phyloP scores from a whole-genome alignment of 371 early-diverging fungal genomes.

The Lichtheimia corymbifera region DNA sequence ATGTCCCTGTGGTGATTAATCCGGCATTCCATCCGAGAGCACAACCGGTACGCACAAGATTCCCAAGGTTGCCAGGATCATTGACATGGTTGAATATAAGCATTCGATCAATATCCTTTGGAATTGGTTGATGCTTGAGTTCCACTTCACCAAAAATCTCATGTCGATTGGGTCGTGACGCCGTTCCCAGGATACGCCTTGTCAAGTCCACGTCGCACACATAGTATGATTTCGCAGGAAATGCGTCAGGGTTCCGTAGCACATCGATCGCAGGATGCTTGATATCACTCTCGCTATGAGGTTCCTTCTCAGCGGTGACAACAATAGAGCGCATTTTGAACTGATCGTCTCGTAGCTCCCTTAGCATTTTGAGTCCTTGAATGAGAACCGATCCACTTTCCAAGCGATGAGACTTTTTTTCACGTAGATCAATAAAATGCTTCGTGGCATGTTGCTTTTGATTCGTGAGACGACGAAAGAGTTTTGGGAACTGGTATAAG shows the following conservation, averaged over 20 bases:
- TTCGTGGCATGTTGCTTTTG: constrained; percentile 23
- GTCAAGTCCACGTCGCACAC: constrained; percentile 42
- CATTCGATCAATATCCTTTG: constrained; percentile 23
- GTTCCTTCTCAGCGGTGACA: constrained; percentile 37
- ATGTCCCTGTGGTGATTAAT: constrained; percentile 44
- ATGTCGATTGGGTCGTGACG: constrained; percentile 43
- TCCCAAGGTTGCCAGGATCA: constrained; percentile 60
- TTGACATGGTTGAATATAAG: constrained; percentile 56
- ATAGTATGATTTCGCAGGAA: constrained; percentile 39
- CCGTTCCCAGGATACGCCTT: constrained; percentile 49
- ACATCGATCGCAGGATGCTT: constrained; percentile 34
- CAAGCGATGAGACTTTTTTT: constrained; percentile 34
- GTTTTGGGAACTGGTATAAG: constrained; percentile 21
- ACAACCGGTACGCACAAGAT: constrained; percentile 52
- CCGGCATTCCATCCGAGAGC: constrained; percentile 58
- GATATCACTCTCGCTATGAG: constrained; percentile 27
- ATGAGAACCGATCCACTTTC: constrained; percentile 31
- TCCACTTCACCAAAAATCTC: constrained; percentile 50
- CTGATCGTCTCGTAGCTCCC: constrained; percentile 32
- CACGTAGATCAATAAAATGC: constrained; percentile 38
- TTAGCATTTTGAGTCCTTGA: constrained; percentile 39
- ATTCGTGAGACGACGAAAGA: constrained; percentile 27
- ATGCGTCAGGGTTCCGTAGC: constrained; percentile 30
- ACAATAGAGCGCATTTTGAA: constrained; percentile 29
- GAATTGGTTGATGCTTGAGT: constrained; percentile 16